Evolutionary conservation across 306 rosid genomes (phyloP).

Genomic region (Citrullus colocynthis): DNA sequence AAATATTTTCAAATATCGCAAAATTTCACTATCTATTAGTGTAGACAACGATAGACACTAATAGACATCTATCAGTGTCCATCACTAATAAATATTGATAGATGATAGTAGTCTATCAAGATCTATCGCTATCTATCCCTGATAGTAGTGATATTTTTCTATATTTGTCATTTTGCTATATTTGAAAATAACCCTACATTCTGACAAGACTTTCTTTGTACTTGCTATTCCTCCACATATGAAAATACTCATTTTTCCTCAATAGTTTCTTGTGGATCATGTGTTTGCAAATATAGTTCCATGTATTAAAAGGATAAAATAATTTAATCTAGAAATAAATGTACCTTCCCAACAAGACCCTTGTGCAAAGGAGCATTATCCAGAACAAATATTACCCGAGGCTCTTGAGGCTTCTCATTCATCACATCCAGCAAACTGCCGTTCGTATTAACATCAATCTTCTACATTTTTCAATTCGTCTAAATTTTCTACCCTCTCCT

Average conservation of each 20-base stretch:
- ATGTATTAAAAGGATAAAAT: neutral
- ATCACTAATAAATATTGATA: too few relatives aligned
- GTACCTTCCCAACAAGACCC: neutral
- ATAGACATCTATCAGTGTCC: too few relatives aligned
- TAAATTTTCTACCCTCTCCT: neutral
- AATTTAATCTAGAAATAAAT: neutral
- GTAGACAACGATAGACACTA: too few relatives aligned
- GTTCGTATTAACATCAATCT: neutral
- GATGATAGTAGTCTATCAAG: too few relatives aligned
- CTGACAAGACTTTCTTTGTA: neutral
- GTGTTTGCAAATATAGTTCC: neutral
- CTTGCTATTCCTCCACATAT: neutral
- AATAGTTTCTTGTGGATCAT: neutral
- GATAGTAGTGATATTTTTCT: too few relatives aligned
- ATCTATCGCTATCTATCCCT: too few relatives aligned
- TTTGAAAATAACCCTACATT: too few relatives aligned
- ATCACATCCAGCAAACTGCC: neutral
- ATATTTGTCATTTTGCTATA: too few relatives aligned
- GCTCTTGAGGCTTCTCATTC: neutral
- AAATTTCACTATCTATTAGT: too few relatives aligned
- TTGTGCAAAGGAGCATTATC: constrained; percentile 7
- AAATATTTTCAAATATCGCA: too few relatives aligned
- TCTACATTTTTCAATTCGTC: neutral
- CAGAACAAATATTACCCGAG: neutral
- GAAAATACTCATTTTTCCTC: neutral